Percentiles rank a stretch among this genome's conserved stretches.
Evolutionary conservation across 371 early-diverging fungal species (phyloP).

Genomic region (Mortierella sp.): DNA sequence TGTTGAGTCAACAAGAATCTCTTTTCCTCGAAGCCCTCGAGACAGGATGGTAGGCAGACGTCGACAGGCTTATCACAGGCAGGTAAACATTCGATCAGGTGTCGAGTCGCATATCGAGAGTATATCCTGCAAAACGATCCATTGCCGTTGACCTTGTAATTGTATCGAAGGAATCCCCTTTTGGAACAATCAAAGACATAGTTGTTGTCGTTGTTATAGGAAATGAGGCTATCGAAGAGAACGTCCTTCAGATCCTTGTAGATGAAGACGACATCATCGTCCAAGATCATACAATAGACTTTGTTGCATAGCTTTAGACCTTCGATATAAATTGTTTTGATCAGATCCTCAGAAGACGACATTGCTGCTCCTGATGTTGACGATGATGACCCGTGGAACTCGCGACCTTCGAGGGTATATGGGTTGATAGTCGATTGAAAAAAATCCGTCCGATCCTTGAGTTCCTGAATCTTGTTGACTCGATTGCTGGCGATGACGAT

Average conservation of each 20-base stretch:
- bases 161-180: constrained; percentile 13
- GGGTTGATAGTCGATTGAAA: constrained; percentile 4
- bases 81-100: constrained; percentile 1
- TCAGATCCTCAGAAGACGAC: constrained; percentile 12
- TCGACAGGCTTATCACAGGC: constrained; percentile 5
- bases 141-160: constrained; percentile 20
- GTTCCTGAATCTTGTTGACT: not conserved
- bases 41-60: constrained; percentile 2
- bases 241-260: constrained; percentile 18
- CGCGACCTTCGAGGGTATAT: not conserved
- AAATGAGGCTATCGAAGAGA: constrained; percentile 17
- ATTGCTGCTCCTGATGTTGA: not conserved
- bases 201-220: constrained; percentile 31
- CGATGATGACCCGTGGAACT: constrained; percentile 5
- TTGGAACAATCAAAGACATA: constrained; percentile 25
- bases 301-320: constrained; percentile 17
- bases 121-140: constrained; percentile 11
- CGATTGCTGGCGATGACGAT: constrained; percentile 17
- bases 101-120: constrained; percentile 10
- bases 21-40: constrained; percentile 16
- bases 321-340: constrained; percentile 6
- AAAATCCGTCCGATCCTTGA: constrained; percentile 10
- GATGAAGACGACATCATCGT: constrained; percentile 21
- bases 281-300: constrained; percentile 19
- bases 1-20: constrained; percentile 17